phyloP scores from a whole-genome alignment of 148 eudicot species.

The Dianthus caryophyllus region DNA sequence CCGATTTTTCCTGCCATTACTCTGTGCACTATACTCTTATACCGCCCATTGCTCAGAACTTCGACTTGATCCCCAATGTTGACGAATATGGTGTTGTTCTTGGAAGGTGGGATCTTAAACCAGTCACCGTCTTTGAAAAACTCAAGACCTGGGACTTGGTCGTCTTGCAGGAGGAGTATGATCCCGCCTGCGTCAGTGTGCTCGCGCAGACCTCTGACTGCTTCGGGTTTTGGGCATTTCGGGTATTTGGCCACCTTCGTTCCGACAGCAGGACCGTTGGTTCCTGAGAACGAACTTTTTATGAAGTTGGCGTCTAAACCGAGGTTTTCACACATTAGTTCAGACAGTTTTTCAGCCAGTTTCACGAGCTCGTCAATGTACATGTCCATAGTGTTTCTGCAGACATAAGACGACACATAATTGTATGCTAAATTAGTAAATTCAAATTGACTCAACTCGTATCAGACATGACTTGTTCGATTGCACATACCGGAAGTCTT shows the following conservation, averaged over 20 bases:
- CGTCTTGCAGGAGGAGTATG: slow-evolving; percentile 80
- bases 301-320: slow-evolving; percentile 50
- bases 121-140: slow-evolving; percentile 67
- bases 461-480: background rate
- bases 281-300: slow-evolving; percentile 54
- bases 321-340: slow-evolving; percentile 71
- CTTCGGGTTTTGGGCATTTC: slow-evolving; percentile 64
- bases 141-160: slow-evolving; percentile 81
- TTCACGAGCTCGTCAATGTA: slow-evolving; percentile 56
- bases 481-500: slow-evolving; percentile 45
- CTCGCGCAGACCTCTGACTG: slow-evolving; percentile 70
- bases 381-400: slow-evolving; percentile 59
- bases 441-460: too few species aligned
- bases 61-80: slow-evolving; percentile 83
- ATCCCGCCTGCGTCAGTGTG: slow-evolving; percentile 94
- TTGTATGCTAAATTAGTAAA: too few species aligned
- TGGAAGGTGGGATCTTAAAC: slow-evolving; percentile 74
- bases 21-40: slow-evolving; percentile 65
- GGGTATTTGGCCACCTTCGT: slow-evolving; percentile 88
- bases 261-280: slow-evolving; percentile 56
- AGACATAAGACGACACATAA: background rate
- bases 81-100: slow-evolving; percentile 61
- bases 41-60: slow-evolving; percentile 62
- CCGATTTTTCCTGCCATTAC: slow-evolving; percentile 65
- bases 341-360: slow-evolving; percentile 61